Conservation (phyloP, 2,329 filamentous ascomycete species). For the Cladobotryum mycophilum region DNA sequence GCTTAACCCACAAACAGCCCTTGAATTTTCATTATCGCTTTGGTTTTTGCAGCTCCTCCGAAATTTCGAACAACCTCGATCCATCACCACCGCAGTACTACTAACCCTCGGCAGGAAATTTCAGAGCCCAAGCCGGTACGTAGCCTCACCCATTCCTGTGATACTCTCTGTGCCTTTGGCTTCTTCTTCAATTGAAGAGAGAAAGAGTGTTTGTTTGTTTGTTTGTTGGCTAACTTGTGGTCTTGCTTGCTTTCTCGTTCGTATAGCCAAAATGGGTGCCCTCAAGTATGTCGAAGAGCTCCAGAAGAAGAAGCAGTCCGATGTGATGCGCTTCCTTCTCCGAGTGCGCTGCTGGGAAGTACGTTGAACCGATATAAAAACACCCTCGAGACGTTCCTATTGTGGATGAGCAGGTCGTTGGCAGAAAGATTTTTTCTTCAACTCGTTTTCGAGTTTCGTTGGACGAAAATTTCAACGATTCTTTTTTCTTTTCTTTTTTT, state of each 20-base stretch:
- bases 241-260: not conserved
- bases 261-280: constrained; percentile 83
- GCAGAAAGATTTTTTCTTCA: not conserved
- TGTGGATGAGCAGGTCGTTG: constrained; percentile 12
- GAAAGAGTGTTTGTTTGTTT: not conserved
- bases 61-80: constrained; percentile 26
- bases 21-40: constrained; percentile 32
- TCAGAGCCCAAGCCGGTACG: constrained; percentile 32
- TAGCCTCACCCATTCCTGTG: constrained; percentile 12
- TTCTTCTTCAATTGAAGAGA: constrained; percentile 1
- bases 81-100: constrained; percentile 17
- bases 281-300: constrained; percentile 99
- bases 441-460: too few relatives aligned
- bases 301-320: constrained; percentile 99
- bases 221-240: too few relatives aligned
- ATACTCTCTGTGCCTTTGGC: not conserved
- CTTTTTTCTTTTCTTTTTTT: too few relatives aligned
- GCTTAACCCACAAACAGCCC: constrained; percentile 34
- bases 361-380: constrained; percentile 45
- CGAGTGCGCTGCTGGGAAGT: constrained; percentile 99
- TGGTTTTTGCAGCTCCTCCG: constrained; percentile 17
- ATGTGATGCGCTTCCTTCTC: constrained; percentile 99
- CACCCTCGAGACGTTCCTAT: not conserved
- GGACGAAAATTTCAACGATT: too few relatives aligned
- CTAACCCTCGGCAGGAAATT: constrained; percentile 33